Evolutionary conservation across 768 basidiomycete genomes (phyloP), one percentile per base, ranked within the genome.

Genomic region (Asterophora lycoperdoides): DNA sequence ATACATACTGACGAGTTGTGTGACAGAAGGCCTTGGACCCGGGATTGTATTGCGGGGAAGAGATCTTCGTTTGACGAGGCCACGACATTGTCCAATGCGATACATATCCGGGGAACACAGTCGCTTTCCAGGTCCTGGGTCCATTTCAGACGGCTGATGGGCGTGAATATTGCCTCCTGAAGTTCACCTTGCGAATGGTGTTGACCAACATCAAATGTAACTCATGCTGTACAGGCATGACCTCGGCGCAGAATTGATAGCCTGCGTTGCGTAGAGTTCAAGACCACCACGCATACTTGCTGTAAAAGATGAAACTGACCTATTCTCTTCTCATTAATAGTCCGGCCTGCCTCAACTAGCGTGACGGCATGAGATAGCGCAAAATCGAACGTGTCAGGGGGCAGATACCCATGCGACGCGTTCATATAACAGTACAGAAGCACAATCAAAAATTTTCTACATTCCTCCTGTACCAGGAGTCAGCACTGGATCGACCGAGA

Each of bases 141-240:
- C 39, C 3, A 13, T 15, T 44, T 44, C 51, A 52, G 26, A 41
- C 8, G 35, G 17, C 28, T 23, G 14, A 30, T 8, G 45, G 40
- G 7, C 23, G 6, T 32, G 18, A 37, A 44, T 42, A 33, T 14
- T 11, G n/a, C 2, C 11, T n/a, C 29, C 5, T 4, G 30, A 23
- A 6, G 23, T 23, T 23, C 57, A 83, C 90, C 76, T 93, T 93
- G 53, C 89, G 81, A 29, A 91, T 62, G 4, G 90, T 91, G 56
- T 93, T 93, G 49, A 93, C 83, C 17, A 92, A 74, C 85, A 93
- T 90, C 18, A 93, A 70, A 43, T 81, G 77, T 28, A 91, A 70
- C 51, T 90, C 88, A 59, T 90, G 81, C 32, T 74, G 64, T 7
- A 68, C 58, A 33, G 80, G 78, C 81, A 93, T 89, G 17, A 88